These are phyloP conservation scores for Aspergillus pseudonomiae DNA, from an alignment of 2,329 filamentous ascomycete species.

Conservation along the genomic window DNA sequence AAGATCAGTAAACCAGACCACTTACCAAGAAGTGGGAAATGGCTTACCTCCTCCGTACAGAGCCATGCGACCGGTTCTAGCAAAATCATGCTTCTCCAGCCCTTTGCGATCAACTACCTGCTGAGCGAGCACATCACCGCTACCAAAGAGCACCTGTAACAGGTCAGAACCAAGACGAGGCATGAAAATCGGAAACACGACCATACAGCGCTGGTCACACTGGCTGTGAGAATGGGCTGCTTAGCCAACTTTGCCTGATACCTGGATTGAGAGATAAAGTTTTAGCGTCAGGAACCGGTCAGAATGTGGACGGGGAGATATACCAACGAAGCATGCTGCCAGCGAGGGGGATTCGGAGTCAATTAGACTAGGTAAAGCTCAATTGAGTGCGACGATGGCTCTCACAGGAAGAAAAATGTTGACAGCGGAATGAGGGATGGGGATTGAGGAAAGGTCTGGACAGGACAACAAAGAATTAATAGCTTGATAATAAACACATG, in stretches of 20 bases:
- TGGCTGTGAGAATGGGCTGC: conserved; percentile 86
- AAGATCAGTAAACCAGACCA: conserved; percentile 2
- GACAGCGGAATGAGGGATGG: neutral
- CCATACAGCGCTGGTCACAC: conserved; percentile 76
- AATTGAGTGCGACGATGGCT: neutral
- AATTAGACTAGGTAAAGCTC: neutral
- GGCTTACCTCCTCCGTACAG: conserved; percentile 52
- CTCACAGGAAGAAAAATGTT: neutral
- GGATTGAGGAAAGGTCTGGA: conserved; percentile 1
- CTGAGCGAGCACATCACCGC: conserved; percentile 88
- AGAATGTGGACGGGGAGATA: conserved; percentile 12
- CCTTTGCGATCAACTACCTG: conserved; percentile 85
- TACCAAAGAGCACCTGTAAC: conserved; percentile 76
- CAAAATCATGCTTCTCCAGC: conserved; percentile 70
- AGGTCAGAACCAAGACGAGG: neutral
- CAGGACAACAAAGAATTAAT: conserved; percentile 1
- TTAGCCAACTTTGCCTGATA: conserved; percentile 82
- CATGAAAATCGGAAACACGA: neutral
- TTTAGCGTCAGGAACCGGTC: conserved; percentile 15
- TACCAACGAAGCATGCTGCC: conserved; percentile 43
- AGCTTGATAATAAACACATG: conserved; percentile 15
- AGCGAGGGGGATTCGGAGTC: neutral
- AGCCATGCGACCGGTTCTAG: conserved; percentile 52
- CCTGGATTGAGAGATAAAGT: conserved; percentile 52
- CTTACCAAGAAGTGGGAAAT: neutral